These are phyloP conservation scores for Vigna unguiculata DNA, from an alignment of 306 rosid genomes.

Conservation along the genomic window DNA sequence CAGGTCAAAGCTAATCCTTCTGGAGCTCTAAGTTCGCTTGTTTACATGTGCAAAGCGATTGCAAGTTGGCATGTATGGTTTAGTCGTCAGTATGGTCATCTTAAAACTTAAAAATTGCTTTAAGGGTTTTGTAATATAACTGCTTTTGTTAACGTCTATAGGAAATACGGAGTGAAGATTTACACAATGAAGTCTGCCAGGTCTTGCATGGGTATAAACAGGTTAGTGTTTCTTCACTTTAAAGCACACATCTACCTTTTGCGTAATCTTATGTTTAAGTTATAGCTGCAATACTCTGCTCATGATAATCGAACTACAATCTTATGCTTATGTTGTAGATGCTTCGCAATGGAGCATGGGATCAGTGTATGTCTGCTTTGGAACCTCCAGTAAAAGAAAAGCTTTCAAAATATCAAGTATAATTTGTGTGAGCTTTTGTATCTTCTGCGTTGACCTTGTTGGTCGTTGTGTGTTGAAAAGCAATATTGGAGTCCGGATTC, in stretches of 20 bases:
- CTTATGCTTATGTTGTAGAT: conserved; percentile 61
- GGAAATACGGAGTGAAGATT: conserved; percentile 97
- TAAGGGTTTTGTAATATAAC: conserved; percentile 34
- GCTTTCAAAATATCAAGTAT: conserved; percentile 91
- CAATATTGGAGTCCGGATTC: conserved; percentile 48
- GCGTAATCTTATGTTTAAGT: not conserved
- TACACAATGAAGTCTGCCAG: conserved; percentile 89
- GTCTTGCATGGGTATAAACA: conserved; percentile 97
- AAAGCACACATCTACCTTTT: conserved; percentile 10
- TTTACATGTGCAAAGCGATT: conserved; percentile 87
- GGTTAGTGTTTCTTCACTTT: conserved; percentile 60
- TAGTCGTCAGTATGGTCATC: conserved; percentile 29
- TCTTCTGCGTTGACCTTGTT: conserved; percentile 56
- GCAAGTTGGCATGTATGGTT: conserved; percentile 99
- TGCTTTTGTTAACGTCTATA: conserved; percentile 41
- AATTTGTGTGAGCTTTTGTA: conserved; percentile 53
- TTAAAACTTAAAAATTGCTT: conserved; percentile 14
- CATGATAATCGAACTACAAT: not conserved
- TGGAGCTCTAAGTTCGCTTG: conserved; percentile 83
- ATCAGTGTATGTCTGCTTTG: conserved; percentile 94
- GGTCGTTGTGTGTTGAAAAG: conserved; percentile 56
- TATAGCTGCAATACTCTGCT: conserved; percentile 26
- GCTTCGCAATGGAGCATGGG: conserved; percentile 98
- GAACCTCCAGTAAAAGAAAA: conserved; percentile 87
- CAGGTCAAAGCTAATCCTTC: conserved; percentile 97